Percentiles rank a stretch among this genome's conserved stretches.
Evolutionary conservation across 2,329 filamentous ascomycete genomes (phyloP).

Genomic region (Fonsecaea monophora): DNA sequence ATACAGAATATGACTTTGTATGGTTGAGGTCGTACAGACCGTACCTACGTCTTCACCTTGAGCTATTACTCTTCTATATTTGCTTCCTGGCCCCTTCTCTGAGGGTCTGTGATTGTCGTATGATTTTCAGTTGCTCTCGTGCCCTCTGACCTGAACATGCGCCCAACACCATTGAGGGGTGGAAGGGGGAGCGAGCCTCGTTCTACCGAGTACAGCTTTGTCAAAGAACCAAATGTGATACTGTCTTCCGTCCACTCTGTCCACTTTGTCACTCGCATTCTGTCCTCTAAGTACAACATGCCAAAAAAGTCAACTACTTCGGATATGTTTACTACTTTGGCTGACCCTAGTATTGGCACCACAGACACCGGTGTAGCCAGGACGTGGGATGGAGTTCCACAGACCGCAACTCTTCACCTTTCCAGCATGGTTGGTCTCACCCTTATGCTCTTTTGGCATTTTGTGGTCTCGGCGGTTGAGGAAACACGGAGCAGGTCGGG

Average conservation of each 20-base stretch:
- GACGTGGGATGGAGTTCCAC: constrained; percentile 2
- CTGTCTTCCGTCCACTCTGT: too few species aligned
- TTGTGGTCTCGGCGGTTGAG: background rate
- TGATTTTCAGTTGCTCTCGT: background rate
- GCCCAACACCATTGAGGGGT: too few species aligned
- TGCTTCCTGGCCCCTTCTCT: background rate
- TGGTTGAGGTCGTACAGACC: constrained; percentile 4
- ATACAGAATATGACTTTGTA: constrained; percentile 20
- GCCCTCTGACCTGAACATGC: background rate
- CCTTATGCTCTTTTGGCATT: background rate
- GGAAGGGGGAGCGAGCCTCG: too few species aligned
- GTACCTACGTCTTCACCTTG: constrained; percentile 5
- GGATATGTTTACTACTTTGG: constrained; percentile 4
- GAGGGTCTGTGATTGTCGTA: background rate
- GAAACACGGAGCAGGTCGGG: background rate
- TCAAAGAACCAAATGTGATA: too few species aligned
- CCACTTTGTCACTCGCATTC: background rate
- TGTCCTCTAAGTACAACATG: background rate
- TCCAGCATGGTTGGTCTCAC: background rate
- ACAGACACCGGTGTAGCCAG: background rate
- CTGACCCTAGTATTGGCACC: background rate
- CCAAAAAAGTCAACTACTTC: background rate
- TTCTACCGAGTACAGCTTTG: background rate
- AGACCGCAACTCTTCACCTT: background rate
- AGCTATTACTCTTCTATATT: background rate